phyloP scores from a whole-genome alignment of 257 asterid species.

The Solanum sitiens region DNA sequence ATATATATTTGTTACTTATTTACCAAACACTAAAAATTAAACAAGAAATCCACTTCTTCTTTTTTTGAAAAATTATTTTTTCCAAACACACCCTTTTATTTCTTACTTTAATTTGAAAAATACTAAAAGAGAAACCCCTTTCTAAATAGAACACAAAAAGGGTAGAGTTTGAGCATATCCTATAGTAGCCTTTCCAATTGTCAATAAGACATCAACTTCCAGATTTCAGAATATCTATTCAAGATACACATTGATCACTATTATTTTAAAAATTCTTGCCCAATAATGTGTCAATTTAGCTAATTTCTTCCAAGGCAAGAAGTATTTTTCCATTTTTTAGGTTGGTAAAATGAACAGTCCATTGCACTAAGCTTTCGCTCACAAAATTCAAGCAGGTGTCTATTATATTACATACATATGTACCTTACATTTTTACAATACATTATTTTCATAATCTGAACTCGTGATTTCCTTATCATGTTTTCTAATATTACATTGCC shows the following conservation, averaged over 20 bases:
- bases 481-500: too few species aligned
- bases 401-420: too few species aligned
- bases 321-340: too few species aligned
- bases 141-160: not conserved
- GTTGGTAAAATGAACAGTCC: too few species aligned
- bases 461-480: not conserved
- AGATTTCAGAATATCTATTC: not conserved
- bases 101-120: not conserved
- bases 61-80: not conserved
- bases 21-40: too few species aligned
- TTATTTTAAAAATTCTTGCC: not conserved
- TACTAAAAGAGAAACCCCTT: not conserved
- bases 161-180: not conserved
- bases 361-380: rapidly evolving
- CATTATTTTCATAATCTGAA: too few species aligned
- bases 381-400: too few species aligned
- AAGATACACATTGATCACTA: not conserved
- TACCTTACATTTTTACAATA: too few species aligned
- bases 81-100: not conserved
- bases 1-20: too few species aligned
- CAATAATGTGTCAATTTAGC: not conserved
- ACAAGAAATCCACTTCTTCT: too few species aligned
- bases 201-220: not conserved
- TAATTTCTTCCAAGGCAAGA: too few species aligned
- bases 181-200: not conserved